Evolutionary conservation across 2,329 filamentous ascomycete genomes (phyloP).

Genomic region (Paecilomyces niveus): DNA sequence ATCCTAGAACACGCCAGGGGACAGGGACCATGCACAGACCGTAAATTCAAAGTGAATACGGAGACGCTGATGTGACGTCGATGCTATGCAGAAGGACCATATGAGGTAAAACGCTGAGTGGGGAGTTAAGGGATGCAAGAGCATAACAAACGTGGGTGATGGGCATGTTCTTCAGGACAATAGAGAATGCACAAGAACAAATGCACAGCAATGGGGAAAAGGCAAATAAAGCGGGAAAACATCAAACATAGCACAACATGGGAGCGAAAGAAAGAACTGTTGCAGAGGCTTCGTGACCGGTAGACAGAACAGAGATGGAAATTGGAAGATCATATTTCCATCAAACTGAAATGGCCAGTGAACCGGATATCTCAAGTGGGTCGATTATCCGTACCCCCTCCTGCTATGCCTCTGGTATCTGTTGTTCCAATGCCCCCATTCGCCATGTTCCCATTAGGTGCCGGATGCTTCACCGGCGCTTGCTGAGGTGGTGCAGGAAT

Average conservation of each 20-base stretch:
- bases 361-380: conserved; percentile 20
- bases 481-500: conserved; percentile 38
- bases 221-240: not conserved
- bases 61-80: not conserved
- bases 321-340: not conserved
- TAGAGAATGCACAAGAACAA: not conserved
- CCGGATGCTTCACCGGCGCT: conserved; percentile 61
- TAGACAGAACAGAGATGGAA: not conserved
- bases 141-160: not conserved
- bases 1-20: conserved; percentile 1
- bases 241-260: not conserved
- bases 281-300: not conserved
- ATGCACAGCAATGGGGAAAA: not conserved
- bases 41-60: not conserved
- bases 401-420: conserved; percentile 16
- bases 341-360: not conserved
- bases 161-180: not conserved
- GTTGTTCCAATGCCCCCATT: conserved; percentile 12
- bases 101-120: not conserved
- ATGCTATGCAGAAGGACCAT: conserved; percentile 3
- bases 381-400: conserved; percentile 19
- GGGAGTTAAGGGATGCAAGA: not conserved
- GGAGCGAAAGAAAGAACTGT: not conserved
- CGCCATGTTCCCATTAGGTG: conserved; percentile 53
- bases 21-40: not conserved